A percentile compares a stretch with the other conserved stretches of the same genome.
These are phyloP conservation scores for Escovopsis sp. DNA, from an alignment of 2,329 filamentous ascomycete genomes.

Conservation along the genomic window DNA sequence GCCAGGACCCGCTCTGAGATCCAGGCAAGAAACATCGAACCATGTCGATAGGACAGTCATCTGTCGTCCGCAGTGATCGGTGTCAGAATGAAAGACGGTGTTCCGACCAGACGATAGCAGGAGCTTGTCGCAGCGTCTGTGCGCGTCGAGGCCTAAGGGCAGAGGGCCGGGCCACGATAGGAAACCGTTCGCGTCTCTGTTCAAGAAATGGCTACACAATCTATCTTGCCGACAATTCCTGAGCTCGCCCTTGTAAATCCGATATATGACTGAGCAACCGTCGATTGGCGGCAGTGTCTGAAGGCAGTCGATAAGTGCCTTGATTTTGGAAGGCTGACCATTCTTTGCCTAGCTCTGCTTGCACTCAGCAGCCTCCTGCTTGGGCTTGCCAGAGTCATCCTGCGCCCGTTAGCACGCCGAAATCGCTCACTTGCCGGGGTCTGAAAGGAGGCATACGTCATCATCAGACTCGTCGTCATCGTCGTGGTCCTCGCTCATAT, in stretches of 20 bases:
- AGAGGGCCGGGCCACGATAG: neutral
- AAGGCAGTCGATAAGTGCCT: no score
- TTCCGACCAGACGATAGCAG: no score
- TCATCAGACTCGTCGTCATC: constrained; percentile 71
- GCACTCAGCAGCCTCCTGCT: constrained; percentile 89
- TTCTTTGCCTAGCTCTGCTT: constrained; percentile 67
- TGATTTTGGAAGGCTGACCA: neutral
- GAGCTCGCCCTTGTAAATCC: neutral
- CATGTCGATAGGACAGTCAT: neutral
- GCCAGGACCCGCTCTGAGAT: neutral
- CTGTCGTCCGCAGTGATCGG: neutral
- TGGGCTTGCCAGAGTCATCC: constrained; percentile 80
- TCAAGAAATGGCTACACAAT: neutral
- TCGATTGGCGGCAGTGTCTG: neutral
- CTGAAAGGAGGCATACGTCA: constrained; percentile 37
- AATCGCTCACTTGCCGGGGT: constrained; percentile 5
- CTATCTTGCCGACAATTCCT: neutral
- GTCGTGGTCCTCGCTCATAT: constrained; percentile 69
- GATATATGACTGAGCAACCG: neutral
- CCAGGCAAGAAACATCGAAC: neutral
- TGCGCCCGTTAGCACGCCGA: constrained; percentile 19
- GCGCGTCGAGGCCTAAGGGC: neutral
- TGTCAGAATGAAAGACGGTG: no score
- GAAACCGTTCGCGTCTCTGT: neutral
- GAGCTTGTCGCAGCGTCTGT: no score